Evolutionary conservation across 2,329 filamentous ascomycete species (phyloP).

Genomic region (Hypoxylon sp.): DNA sequence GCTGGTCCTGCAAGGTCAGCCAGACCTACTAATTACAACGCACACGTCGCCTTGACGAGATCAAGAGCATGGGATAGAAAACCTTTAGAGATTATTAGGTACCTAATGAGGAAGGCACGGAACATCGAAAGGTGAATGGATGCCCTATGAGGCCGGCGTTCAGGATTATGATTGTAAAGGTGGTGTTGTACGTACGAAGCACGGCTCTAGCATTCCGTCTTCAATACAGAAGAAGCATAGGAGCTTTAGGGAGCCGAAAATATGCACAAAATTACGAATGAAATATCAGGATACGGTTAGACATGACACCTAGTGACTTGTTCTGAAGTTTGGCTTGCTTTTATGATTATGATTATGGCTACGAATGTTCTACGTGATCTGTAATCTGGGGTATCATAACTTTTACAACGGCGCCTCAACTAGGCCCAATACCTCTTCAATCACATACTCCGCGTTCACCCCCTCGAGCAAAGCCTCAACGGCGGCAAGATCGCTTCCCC

Average conservation of each 20-base stretch:
- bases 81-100: conserved; percentile 29
- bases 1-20: conserved; percentile 90
- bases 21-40: conserved; percentile 72
- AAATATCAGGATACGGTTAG: conserved; percentile 12
- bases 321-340: not conserved
- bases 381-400: conserved; percentile 29
- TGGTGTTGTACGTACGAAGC: conserved; percentile 25
- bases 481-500: conserved; percentile 84
- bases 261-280: conserved; percentile 23
- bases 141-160: conserved; percentile 42
- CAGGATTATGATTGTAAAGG: conserved; percentile 29
- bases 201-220: conserved; percentile 19
- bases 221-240: conserved; percentile 4
- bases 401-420: conserved; percentile 69
- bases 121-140: conserved; percentile 31
- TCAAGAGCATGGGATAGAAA: conserved; percentile 32
- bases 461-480: conserved; percentile 77
- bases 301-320: not conserved
- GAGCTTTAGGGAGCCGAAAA: conserved; percentile 9
- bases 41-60: conserved; percentile 15
- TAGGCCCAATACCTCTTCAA: conserved; percentile 74
- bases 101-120: conserved; percentile 31
- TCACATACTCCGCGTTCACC: conserved; percentile 72
- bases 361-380: conserved; percentile 2
- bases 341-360: conserved; percentile 7